Evolutionary conservation across 257 asterid species (phyloP), one percentile per base, ranked within the genome.

Genomic region (Forsythia suspensa): DNA sequence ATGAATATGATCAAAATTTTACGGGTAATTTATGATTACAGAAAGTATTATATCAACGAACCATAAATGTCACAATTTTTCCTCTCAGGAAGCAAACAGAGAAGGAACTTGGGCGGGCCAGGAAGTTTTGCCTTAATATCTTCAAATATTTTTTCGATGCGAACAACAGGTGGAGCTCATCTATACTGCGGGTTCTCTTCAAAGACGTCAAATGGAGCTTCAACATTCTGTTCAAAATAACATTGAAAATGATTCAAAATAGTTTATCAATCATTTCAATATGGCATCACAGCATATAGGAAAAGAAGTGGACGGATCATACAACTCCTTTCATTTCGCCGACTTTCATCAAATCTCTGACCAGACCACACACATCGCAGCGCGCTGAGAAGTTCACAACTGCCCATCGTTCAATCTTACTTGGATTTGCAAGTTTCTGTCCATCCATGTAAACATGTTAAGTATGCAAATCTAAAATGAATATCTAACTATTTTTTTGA

Each of bases 321-420:
- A 95, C 98, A 73, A 92, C 83, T 87, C 98, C 98, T 85, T 95
- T 95, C 80, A 69, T 67, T 72, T 84, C 86, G 20, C 96, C 97
- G 73, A 92, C 88, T 83, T 85, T 95, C 15, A 79, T 83, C 81
- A 92, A 73, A 69, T 95, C 96, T 34, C 90, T 82, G 80, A 91
- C 57, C 51, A 95, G 95, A 61, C 80, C 77, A 37, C 78, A 84
- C 0, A 86, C 73, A 42, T 95, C 96, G 78, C 97, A 95, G 40
- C 98, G 97, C 4, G 92, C 92, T 15, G 98, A 95, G 72, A 95
- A 95, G 90, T 95, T 95, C 34, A 88, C 97, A 57, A 92, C 90
- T 6, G 95, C 97, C 98, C 98, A 95, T 12, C 82, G 84, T 44
- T 92, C 95, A 15, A 95, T 74, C 95, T 88, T 89, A 34, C 87